These are phyloP conservation scores for Postia placenta DNA, from an alignment of 768 basidiomycete genomes.

Conservation along the genomic window DNA sequence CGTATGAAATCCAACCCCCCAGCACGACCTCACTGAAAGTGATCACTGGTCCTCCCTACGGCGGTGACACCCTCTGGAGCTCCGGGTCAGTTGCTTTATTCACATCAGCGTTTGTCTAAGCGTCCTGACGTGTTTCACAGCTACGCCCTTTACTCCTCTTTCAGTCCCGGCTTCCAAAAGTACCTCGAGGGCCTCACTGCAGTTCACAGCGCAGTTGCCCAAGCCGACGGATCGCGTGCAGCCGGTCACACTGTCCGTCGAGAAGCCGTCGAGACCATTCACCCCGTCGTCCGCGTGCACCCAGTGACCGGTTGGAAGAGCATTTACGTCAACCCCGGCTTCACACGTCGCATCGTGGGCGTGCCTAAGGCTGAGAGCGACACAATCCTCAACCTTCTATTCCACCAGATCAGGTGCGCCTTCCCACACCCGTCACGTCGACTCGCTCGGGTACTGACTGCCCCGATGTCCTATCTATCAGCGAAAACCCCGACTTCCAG, in stretches of 20 bases:
- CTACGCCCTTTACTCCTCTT: conserved; percentile 77
- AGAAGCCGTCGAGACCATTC: conserved; percentile 60
- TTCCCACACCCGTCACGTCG: neutral
- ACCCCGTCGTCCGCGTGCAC: conserved; percentile 80
- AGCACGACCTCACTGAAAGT: conserved; percentile 73
- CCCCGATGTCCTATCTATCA: too few relatives aligned
- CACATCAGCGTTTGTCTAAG: neutral
- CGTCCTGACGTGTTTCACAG: conserved; percentile 28
- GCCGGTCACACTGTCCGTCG: conserved; percentile 68
- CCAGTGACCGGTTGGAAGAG: conserved; percentile 84
- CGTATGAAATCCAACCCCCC: conserved; percentile 82
- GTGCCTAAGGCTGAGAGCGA: conserved; percentile 83
- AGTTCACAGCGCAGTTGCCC: conserved; percentile 71
- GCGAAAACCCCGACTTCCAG: conserved; percentile 66
- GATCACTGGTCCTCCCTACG: conserved; percentile 60
- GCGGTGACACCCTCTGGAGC: conserved; percentile 79
- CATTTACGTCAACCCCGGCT: conserved; percentile 78
- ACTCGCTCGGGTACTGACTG: too few relatives aligned
- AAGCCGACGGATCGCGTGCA: conserved; percentile 68
- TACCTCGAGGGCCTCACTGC: conserved; percentile 72
- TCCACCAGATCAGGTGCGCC: conserved; percentile 46
- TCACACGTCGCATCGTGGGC: conserved; percentile 73
- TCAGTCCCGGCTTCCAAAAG: conserved; percentile 67
- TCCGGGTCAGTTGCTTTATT: conserved; percentile 47
- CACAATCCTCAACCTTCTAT: conserved; percentile 61